Percentiles rank a stretch among this genome's conserved stretches.
These are phyloP conservation scores for Euphrasia confusa DNA, from an alignment of 257 asterid species.

Conservation along the genomic window DNA sequence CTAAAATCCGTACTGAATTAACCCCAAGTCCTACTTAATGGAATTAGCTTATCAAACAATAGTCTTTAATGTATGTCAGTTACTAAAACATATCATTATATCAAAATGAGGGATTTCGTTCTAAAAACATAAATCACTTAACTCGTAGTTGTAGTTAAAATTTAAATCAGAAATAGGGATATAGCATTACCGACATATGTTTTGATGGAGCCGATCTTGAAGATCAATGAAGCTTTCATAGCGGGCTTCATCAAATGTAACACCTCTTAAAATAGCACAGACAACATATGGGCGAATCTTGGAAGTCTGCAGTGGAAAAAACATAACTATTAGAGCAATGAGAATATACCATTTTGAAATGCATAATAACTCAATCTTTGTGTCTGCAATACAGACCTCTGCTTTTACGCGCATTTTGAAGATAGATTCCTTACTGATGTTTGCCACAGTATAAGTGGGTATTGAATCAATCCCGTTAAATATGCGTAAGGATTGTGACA, in stretches of 20 bases:
- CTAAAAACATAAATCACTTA: not conserved
- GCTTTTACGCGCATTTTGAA: constrained; percentile 66
- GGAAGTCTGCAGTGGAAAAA: constrained; percentile 52
- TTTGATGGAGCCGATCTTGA: constrained; percentile 95
- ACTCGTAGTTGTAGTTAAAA: too few relatives aligned
- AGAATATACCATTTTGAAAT: not conserved
- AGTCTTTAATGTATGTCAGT: not conserved
- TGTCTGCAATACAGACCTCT: constrained; percentile 42
- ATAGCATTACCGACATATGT: constrained; percentile 71
- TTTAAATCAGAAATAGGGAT: constrained; percentile 14
- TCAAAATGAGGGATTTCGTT: too few relatives aligned
- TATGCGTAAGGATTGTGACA: constrained; percentile 82
- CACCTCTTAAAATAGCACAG: constrained; percentile 85
- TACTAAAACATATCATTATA: too few relatives aligned
- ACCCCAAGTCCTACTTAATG: not conserved
- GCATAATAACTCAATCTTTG: constrained; percentile 14
- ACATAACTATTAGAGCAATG: not conserved
- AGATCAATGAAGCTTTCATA: constrained; percentile 92
- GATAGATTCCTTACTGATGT: constrained; percentile 48
- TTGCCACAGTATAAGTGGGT: constrained; percentile 58
- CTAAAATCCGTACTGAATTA: too few relatives aligned
- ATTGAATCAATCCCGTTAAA: constrained; percentile 66
- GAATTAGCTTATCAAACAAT: not conserved
- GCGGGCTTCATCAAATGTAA: constrained; percentile 76
- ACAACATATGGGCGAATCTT: constrained; percentile 78